phyloP scores from a whole-genome alignment of 2,329 filamentous ascomycete species.

The Diaporthe humulicola region DNA sequence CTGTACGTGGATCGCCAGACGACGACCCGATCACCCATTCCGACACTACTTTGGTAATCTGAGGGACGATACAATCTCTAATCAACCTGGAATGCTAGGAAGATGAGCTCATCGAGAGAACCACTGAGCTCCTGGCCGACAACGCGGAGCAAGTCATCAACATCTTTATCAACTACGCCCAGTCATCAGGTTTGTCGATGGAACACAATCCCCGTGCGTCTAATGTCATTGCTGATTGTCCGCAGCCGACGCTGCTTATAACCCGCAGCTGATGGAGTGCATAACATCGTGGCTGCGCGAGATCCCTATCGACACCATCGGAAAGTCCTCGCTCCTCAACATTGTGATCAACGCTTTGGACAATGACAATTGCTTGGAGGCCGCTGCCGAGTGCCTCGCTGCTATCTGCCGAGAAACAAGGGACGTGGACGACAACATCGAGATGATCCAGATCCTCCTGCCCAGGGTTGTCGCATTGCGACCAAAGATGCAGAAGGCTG shows the following conservation, averaged over 20 bases:
- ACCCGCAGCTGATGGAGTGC: slow-evolving; percentile 93
- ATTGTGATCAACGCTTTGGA: slow-evolving; percentile 84
- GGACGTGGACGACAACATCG: slow-evolving; percentile 91
- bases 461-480: slow-evolving; percentile 83
- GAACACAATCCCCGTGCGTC: neutral
- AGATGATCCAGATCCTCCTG: slow-evolving; percentile 85
- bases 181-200: slow-evolving; percentile 81
- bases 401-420: slow-evolving; percentile 91
- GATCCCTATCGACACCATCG: slow-evolving; percentile 85
- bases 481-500: slow-evolving; percentile 81
- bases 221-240: slow-evolving; percentile 43
- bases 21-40: slow-evolving; percentile 57
- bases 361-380: slow-evolving; percentile 82
- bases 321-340: slow-evolving; percentile 87
- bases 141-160: slow-evolving; percentile 90
- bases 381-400: slow-evolving; percentile 92
- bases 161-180: slow-evolving; percentile 89
- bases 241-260: slow-evolving; percentile 80
- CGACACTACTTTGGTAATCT: slow-evolving; percentile 49
- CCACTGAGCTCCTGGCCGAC: slow-evolving; percentile 88
- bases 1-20: slow-evolving; percentile 84
- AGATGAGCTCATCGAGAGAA: slow-evolving; percentile 91
- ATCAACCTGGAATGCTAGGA: slow-evolving; percentile 75
- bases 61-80: slow-evolving; percentile 58
- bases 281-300: slow-evolving; percentile 97